Evolutionary conservation across 208 protist genomes (phyloP), one percentile per base, ranked within the genome.

Genomic region (Phytomonas francai): DNA sequence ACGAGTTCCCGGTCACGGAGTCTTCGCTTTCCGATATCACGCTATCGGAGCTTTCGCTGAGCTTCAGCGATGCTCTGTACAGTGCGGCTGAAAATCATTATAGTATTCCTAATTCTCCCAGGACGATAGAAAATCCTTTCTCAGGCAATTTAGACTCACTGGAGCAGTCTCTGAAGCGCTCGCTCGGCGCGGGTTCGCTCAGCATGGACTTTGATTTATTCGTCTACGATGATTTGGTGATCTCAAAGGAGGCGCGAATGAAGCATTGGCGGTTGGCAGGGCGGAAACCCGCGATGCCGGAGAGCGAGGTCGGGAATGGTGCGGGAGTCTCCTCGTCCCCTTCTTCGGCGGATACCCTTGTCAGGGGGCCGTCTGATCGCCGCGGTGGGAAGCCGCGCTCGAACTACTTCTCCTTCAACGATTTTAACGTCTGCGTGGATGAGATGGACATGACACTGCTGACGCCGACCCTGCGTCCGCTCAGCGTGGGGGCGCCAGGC

Each of bases 161-260:
- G 45, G 22, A 14, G n/a, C n/a, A n/a, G n/a, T n/a, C n/a, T n/a
- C n/a, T n/a, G n/a, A n/a, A n/a, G n/a, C n/a, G n/a, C n/a, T n/a
- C n/a, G n/a, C n/a, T n/a, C n/a, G n/a, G n/a, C n/a, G n/a, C n/a
- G n/a, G 71, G 66, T 0, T 69, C 79, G 4, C 74, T 82, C 29
- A 78, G 68, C 34, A 81, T 91, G 36, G 87, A 88, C 49, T 80
- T 85, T 42, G 87, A 93, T 30, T 63, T 91, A 12, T 95, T 95
- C 65, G 71, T 92, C 27, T 95, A 92, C 77, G 89, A 93, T 70
- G 89, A 93, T 67, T 87, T 85, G 58, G 73, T 91, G 62, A 88
- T 95, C 39, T 83, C 81, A 25, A 93, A 88, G 68, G 85, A 89
- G 69, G 83, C 78, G 8, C 77, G 78, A 63, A 80, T 74, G 31